Evolutionary conservation across 371 early-diverging fungal genomes (phyloP), one percentile per base, ranked within the genome.

Genomic region (Chytridiales sp.): DNA sequence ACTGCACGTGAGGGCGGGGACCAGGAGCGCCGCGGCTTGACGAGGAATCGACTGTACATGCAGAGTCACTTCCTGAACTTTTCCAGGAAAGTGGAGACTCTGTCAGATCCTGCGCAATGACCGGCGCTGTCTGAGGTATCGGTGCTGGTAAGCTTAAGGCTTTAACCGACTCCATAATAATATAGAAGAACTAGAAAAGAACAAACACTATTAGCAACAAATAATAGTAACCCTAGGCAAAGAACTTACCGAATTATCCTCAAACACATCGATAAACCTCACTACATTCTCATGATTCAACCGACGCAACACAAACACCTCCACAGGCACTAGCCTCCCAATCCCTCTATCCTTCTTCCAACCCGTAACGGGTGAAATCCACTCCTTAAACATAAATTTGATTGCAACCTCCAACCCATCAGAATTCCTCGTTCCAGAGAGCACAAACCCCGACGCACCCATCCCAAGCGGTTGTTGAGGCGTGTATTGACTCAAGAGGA

Each of bases 251-350:
- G 53, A 30, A 26, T 31, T 21, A 47, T 72, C 73, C 60, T 91
- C 89, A 71, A 85, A 92, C 74, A 85, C 83, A 69, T 94, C 95
- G 55, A 86, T 73, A 61, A 90, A 87, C 59, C 81, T 77, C 64
- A 94, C 88, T 49, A 95, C 86, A 75, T 94, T 85, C 27, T 85
- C 87, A 75, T 95, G 95, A 39, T 85, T 47, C 47, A 75, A 30
- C 31, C 65, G 9, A 2, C 54, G 59, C 48, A 71, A 47, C n/a
- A 67, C 60, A 55, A 56, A 62, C 41, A 68, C 61, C 49, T 75
- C 73, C 31, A 56, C 35, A 2, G 71, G 76, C 21, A 75, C 66
- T 17, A 56, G 53, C 1, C 35, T 13, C 15, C 71, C 71, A 1
- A 68, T 24, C 27, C 50, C 47, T 11, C 57, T 31, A 47, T 70